Evolutionary conservation across 805 yeast species (phyloP), one percentile per base, ranked within the genome.

Genomic region (Kodamaea leandrae): DNA sequence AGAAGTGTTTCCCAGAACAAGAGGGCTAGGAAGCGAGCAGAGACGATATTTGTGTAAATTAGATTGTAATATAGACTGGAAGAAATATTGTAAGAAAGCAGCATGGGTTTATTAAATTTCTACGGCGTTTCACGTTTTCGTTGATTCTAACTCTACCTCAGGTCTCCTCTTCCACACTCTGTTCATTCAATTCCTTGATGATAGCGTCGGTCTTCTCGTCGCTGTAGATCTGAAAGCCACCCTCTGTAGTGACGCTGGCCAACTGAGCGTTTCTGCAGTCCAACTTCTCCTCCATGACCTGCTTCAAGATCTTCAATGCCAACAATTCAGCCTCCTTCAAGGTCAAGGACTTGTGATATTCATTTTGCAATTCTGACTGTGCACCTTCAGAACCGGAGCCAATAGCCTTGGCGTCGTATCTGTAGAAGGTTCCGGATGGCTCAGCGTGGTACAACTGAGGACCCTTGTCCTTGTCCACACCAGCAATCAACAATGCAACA

Each of bases 371-470:
- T 64, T 93, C 99, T 2, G 96, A 84, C 67, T 95, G 99, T 1
- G 99, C 99, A 49, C 99, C 99, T 67, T 93, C 99, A 12, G 96
- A 86, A 15, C 99, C 99, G 1, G 96, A 86, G 10, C 99, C 99
- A 56, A 95, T 93, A 9, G 99, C 99, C 68, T 93, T 95, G 20
- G 99, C 99, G 57, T 93, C 96, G 61, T 93, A 93, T 66, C 93
- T 80, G 69, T 93, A 95, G 55, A 89, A 93, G 1, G 99, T 93
- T 44, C 99, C 99, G 10, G 96, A 86, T 28, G 99, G 99, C 67
- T 93, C 99, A n/a, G 98, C 96, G 63, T 93, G 97, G 62, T 86
- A 86, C 53, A 93, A 76, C 64, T 93, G 99, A 35, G 96, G 96
- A 1, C 99, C 99, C 57, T 87, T 83, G 53, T 87, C 95, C 46